phyloP scores from a whole-genome alignment of 176 grass and related monocot genomes.

The Aechmea fasciata region DNA sequence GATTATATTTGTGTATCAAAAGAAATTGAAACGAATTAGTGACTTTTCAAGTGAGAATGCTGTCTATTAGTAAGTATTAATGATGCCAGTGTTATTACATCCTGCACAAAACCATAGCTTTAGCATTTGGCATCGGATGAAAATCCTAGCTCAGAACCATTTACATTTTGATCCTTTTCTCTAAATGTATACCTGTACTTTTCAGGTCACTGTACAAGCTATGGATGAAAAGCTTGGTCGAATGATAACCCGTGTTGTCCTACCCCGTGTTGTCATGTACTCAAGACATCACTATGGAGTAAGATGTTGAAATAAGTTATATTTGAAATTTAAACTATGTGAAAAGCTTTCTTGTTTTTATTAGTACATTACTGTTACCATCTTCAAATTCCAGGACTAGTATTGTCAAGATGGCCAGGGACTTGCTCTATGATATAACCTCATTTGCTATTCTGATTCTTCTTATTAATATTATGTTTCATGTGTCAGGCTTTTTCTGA shows the following conservation, averaged over 20 bases:
- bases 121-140: not conserved
- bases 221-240: constrained; percentile 95
- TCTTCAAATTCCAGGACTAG: not conserved
- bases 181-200: not conserved
- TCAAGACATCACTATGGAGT: constrained; percentile 98
- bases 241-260: constrained; percentile 75
- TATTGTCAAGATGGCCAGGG: no score
- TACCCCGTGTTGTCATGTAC: constrained; percentile 95
- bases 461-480: not conserved
- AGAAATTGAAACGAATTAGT: not conserved
- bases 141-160: not conserved
- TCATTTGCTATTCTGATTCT: not conserved
- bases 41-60: not conserved
- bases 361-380: not conserved
- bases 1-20: not conserved
- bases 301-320: constrained; percentile 26
- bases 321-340: not conserved
- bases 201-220: constrained; percentile 76
- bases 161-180: constrained; percentile 3
- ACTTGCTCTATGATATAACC: not conserved
- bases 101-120: not conserved
- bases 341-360: not conserved
- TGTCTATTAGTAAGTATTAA: not conserved
- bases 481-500: constrained; percentile 73
- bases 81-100: not conserved